phyloP scores from a whole-genome alignment of 2,329 filamentous ascomycete species.

The Conoideocrella luteorostrata region DNA sequence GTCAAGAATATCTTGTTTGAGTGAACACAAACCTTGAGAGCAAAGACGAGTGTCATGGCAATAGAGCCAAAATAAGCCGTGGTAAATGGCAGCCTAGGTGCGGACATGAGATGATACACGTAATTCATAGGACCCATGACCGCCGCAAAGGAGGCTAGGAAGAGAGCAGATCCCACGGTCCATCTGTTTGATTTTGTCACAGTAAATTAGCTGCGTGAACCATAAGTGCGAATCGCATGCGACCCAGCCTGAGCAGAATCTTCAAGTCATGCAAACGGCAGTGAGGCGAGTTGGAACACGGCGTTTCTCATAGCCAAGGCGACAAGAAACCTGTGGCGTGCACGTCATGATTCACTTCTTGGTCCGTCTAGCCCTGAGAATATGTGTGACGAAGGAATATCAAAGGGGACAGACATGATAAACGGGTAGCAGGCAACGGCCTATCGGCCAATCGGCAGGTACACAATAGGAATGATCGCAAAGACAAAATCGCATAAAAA shows the following conservation, averaged over 20 bases:
- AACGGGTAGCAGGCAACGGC: too few species aligned
- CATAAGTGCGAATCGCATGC: not conserved
- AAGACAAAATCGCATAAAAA: conserved; percentile 11
- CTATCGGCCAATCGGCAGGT: too few species aligned
- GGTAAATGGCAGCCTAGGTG: conserved; percentile 82
- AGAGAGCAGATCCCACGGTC: conserved; percentile 86
- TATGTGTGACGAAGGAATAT: too few species aligned
- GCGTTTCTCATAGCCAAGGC: too few species aligned
- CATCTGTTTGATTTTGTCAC: conserved; percentile 57
- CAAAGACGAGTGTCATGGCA: conserved; percentile 81
- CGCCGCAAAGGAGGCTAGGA: conserved; percentile 86
- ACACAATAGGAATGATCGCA: conserved; percentile 5
- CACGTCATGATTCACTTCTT: conserved; percentile 2
- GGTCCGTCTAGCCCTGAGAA: conserved; percentile 2
- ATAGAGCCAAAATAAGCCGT: conserved; percentile 94
- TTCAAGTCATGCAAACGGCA: not conserved
- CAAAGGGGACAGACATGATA: conserved; percentile 8
- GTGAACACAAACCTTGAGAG: conserved; percentile 69
- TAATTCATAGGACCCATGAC: conserved; percentile 89
- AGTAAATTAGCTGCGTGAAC: conserved; percentile 18
- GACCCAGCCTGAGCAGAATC: too few species aligned
- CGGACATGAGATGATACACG: conserved; percentile 74
- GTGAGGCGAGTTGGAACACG: conserved; percentile 1
- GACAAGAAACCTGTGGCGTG: not conserved
- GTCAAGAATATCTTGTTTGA: not conserved